Percentiles rank a stretch among this genome's conserved stretches.
phyloP scores from a whole-genome alignment of 2,329 filamentous ascomycete genomes.

The Coniochaeta prunicola region DNA sequence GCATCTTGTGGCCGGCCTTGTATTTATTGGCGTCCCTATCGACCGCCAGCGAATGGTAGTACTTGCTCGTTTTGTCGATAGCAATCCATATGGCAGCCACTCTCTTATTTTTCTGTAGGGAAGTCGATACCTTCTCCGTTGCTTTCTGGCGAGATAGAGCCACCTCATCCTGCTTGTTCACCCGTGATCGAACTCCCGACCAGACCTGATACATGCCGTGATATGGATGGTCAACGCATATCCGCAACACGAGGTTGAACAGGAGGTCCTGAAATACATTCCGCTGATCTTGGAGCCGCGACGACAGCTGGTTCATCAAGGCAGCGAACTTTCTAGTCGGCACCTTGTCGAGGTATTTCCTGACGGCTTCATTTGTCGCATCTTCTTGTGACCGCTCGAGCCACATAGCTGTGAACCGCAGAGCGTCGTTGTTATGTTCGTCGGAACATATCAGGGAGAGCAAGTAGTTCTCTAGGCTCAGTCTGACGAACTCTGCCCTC shows the following conservation, averaged over 20 bases:
- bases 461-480: conserved; percentile 90
- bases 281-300: conserved; percentile 69
- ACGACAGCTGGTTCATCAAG: conserved; percentile 93
- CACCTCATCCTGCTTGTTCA: conserved; percentile 64
- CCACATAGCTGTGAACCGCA: conserved; percentile 93
- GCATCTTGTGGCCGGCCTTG: conserved; percentile 59
- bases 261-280: conserved; percentile 71
- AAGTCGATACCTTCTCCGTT: conserved; percentile 59
- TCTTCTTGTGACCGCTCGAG: conserved; percentile 75
- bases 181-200: conserved; percentile 65
- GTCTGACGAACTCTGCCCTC: conserved; percentile 74
- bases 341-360: conserved; percentile 61
- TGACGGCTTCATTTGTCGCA: conserved; percentile 70
- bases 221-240: conserved; percentile 89
- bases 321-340: conserved; percentile 87
- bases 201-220: conserved; percentile 98
- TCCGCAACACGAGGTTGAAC: conserved; percentile 65
- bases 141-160: conserved; percentile 68
- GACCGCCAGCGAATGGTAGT: conserved; percentile 56
- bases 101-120: conserved; percentile 45
- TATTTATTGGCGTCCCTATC: conserved; percentile 57
- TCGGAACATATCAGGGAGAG: conserved; percentile 79
- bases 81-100: conserved; percentile 57
- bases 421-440: conserved; percentile 77
- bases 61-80: conserved; percentile 66